These are phyloP conservation scores for Thoreauomyces humboldtii DNA, from an alignment of 192 early-diverging fungal genomes.

Conservation along the genomic window DNA sequence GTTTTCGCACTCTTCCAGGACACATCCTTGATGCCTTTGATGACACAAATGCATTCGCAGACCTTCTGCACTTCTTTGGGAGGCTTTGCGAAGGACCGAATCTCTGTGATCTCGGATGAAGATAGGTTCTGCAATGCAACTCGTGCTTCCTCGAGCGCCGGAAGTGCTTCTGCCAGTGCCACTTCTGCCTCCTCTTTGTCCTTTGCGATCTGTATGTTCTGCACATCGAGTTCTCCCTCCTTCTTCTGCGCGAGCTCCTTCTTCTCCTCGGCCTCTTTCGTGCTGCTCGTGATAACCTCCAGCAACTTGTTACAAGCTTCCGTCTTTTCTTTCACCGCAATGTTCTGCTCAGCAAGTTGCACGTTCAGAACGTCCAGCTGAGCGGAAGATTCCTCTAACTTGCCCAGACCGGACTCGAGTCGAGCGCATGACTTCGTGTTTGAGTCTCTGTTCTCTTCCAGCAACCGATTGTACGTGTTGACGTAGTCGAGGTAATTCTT, in stretches of 20 bases:
- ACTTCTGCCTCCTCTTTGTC: conserved; percentile 67
- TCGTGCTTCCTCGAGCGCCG: conserved; percentile 57
- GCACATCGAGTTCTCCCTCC: conserved; percentile 50
- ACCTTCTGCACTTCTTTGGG: conserved; percentile 66
- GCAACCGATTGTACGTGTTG: conserved; percentile 55
- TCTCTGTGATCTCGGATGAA: conserved; percentile 60
- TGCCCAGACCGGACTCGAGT: conserved; percentile 56
- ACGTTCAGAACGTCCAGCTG: conserved; percentile 59
- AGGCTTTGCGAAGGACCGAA: conserved; percentile 60
- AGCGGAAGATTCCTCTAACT: conserved; percentile 56
- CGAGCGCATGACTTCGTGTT: conserved; percentile 53
- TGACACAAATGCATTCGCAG: conserved; percentile 62
- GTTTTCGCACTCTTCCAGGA: conserved; percentile 64
- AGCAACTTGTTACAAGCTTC: conserved; percentile 63
- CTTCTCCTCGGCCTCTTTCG: conserved; percentile 58
- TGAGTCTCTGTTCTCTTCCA: conserved; percentile 54
- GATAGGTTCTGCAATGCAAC: conserved; percentile 55
- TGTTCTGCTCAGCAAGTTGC: conserved; percentile 61
- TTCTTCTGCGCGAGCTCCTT: conserved; percentile 60
- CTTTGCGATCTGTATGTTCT: conserved; percentile 61
- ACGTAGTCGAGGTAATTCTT: conserved; percentile 65
- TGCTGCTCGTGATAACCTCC: conserved; percentile 62
- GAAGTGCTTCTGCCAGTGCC: conserved; percentile 58
- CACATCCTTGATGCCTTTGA: conserved; percentile 63
- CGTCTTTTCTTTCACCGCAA: conserved; percentile 60